phyloP scores from a whole-genome alignment of 2,329 filamentous ascomycete species.

The Colletotrichum caudatum region DNA sequence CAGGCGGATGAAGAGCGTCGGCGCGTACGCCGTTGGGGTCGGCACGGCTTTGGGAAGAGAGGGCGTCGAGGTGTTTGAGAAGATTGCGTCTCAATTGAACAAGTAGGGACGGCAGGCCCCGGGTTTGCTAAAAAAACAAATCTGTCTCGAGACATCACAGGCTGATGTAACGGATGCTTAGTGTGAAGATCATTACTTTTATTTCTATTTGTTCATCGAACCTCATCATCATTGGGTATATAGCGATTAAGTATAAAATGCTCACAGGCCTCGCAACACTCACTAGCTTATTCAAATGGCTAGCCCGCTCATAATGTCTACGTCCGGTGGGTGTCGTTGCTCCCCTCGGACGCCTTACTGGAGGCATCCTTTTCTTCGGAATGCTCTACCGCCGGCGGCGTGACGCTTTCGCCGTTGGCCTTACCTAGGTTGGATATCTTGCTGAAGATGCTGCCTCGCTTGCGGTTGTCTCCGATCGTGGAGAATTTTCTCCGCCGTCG shows the following conservation, averaged over 20 bases:
- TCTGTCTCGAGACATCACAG: neutral
- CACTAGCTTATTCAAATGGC: conserved; percentile 8
- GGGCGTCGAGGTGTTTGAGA: conserved; percentile 72
- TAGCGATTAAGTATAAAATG: conserved; percentile 38
- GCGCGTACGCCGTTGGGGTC: conserved; percentile 75
- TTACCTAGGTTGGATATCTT: conserved; percentile 35
- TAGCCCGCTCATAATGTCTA: conserved; percentile 33
- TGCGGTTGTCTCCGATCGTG: conserved; percentile 28
- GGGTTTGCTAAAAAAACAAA: neutral
- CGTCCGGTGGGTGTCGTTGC: conserved; percentile 28
- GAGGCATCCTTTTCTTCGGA: conserved; percentile 36
- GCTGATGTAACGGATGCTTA: neutral
- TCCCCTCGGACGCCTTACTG: conserved; percentile 36
- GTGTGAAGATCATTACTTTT: conserved; percentile 6
- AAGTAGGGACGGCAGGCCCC: neutral
- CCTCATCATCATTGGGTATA: conserved; percentile 41
- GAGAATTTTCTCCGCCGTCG: conserved; percentile 26
- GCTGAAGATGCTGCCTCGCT: conserved; percentile 35
- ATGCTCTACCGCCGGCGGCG: conserved; percentile 33
- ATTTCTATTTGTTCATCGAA: conserved; percentile 26
- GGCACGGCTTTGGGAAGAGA: conserved; percentile 76
- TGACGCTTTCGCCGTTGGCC: conserved; percentile 35
- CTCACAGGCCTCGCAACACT: conserved; percentile 19
- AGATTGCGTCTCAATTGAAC: conserved; percentile 56
- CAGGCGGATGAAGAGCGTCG: conserved; percentile 73